A percentile compares a stretch with the other conserved stretches of the same genome.
Conservation (phyloP, 192 early-diverging fungal species). For the Backusella morwellensis region DNA sequence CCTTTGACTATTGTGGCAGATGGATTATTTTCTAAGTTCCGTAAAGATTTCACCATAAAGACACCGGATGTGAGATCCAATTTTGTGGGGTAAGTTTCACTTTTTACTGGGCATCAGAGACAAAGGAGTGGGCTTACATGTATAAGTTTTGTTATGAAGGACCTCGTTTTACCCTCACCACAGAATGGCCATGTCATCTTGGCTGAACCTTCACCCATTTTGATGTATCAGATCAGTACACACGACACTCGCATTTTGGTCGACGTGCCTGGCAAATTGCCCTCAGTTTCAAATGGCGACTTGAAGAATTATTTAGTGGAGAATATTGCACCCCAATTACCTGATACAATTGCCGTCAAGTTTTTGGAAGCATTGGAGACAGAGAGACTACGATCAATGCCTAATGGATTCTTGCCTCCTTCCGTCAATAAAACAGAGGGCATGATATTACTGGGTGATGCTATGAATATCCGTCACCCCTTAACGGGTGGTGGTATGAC, state of each 20-base stretch:
- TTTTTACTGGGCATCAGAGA: not conserved
- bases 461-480: constrained; percentile 95
- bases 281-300: constrained; percentile 64
- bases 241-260: constrained; percentile 87
- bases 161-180: constrained; percentile 73
- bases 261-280: constrained; percentile 89
- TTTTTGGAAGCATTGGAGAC: constrained; percentile 72
- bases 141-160: constrained; percentile 62
- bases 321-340: constrained; percentile 68
- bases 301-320: constrained; percentile 61
- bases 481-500: constrained; percentile 98
- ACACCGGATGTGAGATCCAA: constrained; percentile 38
- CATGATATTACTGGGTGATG: constrained; percentile 87
- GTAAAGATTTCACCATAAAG: constrained; percentile 64
- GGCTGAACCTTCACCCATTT: constrained; percentile 80
- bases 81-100: constrained; percentile 25
- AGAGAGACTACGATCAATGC: constrained; percentile 79
- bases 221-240: constrained; percentile 90
- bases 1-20: constrained; percentile 87
- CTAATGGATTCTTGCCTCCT: constrained; percentile 88
- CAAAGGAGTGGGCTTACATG: not conserved
- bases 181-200: constrained; percentile 92
- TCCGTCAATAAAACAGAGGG: constrained; percentile 70
- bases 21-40: constrained; percentile 94
- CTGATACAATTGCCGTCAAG: constrained; percentile 53